phyloP scores from a whole-genome alignment of 2,329 filamentous ascomycete genomes.

The Erysiphe pulchra region DNA sequence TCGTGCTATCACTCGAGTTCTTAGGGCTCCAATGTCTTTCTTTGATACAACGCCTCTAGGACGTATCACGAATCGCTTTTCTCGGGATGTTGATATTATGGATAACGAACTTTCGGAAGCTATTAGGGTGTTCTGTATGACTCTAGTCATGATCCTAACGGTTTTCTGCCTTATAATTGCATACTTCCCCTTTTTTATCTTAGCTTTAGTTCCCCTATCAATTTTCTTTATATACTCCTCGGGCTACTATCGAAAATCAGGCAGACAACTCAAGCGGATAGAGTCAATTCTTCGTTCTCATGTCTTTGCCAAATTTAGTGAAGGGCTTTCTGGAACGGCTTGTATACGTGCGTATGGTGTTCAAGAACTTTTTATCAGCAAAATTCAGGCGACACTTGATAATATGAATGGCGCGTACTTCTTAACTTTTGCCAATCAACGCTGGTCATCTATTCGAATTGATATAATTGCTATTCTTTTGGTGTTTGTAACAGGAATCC shows the following conservation, averaged over 20 bases:
- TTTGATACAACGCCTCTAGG: constrained; percentile 93
- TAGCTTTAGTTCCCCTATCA: constrained; percentile 42
- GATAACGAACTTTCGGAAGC: constrained; percentile 77
- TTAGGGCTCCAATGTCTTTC: constrained; percentile 61
- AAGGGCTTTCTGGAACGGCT: constrained; percentile 61
- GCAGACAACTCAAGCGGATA: constrained; percentile 81
- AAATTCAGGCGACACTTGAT: constrained; percentile 52
- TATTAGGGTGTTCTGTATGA: constrained; percentile 80
- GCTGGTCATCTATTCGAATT: constrained; percentile 70
- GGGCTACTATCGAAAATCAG: constrained; percentile 71
- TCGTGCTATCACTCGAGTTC: constrained; percentile 50
- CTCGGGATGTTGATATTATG: constrained; percentile 87
- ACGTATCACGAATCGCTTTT: constrained; percentile 89
- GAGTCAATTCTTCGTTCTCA: constrained; percentile 69
- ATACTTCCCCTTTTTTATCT: constrained; percentile 63
- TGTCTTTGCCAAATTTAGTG: constrained; percentile 77
- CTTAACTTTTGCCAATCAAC: constrained; percentile 81
- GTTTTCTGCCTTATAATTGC: constrained; percentile 80
- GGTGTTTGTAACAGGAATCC: constrained; percentile 67
- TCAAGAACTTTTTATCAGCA: constrained; percentile 43
- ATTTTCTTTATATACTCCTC: constrained; percentile 60
- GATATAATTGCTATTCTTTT: constrained; percentile 64
- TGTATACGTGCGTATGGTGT: constrained; percentile 80
- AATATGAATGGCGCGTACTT: constrained; percentile 89
- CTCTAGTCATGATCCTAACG: constrained; percentile 53